These are phyloP conservation scores for Quercus variabilis DNA, from an alignment of 306 rosid species.

Conservation along the genomic window DNA sequence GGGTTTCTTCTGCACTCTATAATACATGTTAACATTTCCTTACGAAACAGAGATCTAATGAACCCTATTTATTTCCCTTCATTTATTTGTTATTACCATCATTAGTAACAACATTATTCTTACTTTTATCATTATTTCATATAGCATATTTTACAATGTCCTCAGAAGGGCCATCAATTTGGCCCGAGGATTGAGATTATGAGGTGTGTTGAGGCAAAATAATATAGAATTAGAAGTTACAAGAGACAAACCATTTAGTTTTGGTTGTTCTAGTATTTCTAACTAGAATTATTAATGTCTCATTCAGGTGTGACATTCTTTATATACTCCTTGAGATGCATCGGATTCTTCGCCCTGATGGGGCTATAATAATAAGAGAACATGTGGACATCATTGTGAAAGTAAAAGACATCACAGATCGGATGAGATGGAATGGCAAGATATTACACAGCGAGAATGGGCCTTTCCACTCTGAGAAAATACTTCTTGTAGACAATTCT, in stretches of 20 bases:
- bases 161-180: background rate
- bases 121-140: background rate
- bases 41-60: background rate
- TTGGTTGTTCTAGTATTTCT: background rate
- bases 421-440: slow-evolving; percentile 40
- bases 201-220: background rate
- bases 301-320: slow-evolving; percentile 45
- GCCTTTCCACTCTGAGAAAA: slow-evolving; percentile 23
- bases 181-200: background rate
- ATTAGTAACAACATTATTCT: background rate
- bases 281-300: background rate
- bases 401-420: slow-evolving; percentile 41
- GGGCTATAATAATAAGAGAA: slow-evolving; percentile 51
- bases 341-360: slow-evolving; percentile 47
- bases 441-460: slow-evolving; percentile 23
- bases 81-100: background rate
- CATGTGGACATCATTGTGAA: slow-evolving; percentile 22
- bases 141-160: background rate
- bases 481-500: slow-evolving; percentile 31
- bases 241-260: background rate
- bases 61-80: background rate
- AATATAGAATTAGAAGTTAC: background rate
- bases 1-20: background rate
- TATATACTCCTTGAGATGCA: slow-evolving; percentile 47
- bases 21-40: background rate